A percentile compares a stretch with the other conserved stretches of the same genome.
Evolutionary conservation across 2,329 filamentous ascomycete species (phyloP).

Genomic region (Alternaria dauci): DNA sequence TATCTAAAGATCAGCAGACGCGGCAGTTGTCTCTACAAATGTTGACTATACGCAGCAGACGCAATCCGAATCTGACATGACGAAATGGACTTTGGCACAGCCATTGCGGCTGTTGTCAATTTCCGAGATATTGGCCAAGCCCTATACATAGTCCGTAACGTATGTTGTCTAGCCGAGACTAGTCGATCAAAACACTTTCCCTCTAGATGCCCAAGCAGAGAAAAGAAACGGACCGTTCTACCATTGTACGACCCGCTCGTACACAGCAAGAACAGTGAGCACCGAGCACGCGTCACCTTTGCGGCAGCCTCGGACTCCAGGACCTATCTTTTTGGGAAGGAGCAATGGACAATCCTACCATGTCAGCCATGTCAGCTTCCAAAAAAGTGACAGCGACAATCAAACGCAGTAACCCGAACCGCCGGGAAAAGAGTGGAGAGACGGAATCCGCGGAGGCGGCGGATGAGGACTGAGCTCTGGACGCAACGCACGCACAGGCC

Average conservation of each 20-base stretch:
- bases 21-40: no score
- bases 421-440: constrained; percentile 6
- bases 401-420: neutral
- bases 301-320: neutral
- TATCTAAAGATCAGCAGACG: no score
- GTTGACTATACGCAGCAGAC: no score
- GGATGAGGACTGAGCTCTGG: constrained; percentile 5
- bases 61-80: no score
- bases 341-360: neutral
- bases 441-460: constrained; percentile 8
- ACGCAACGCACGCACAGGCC: neutral
- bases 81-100: no score
- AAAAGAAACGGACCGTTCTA: no score
- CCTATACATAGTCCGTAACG: no score
- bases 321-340: neutral
- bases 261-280: neutral
- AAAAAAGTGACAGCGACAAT: neutral
- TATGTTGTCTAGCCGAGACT: neutral
- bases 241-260: neutral
- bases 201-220: no score
- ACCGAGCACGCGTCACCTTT: constrained; percentile 1
- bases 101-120: no score
- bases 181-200: neutral
- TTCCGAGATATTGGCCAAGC: no score
- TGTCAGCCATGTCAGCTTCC: constrained; percentile 2